Percentiles rank a stretch among this genome's conserved stretches.
These are phyloP conservation scores for Senna tora DNA, from an alignment of 306 rosid species.

Conservation along the genomic window DNA sequence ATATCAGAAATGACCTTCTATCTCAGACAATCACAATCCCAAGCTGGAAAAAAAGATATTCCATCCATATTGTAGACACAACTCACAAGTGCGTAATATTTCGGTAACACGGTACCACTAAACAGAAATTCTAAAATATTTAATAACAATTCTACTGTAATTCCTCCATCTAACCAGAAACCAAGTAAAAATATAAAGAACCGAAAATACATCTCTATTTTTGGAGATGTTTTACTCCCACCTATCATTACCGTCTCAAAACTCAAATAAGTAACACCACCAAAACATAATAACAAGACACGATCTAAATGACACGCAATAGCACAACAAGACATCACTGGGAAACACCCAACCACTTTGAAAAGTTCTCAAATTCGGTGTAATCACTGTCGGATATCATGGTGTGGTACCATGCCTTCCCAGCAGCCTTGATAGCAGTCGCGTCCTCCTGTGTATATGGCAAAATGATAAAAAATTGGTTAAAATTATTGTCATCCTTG, in stretches of 20 bases:
- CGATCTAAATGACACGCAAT: constrained; percentile 31
- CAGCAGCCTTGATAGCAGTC: constrained; percentile 52
- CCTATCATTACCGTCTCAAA: constrained; percentile 30
- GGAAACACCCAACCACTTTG: constrained; percentile 71
- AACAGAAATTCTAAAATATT: constrained; percentile 26
- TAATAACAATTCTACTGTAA: constrained; percentile 19
- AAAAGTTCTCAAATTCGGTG: constrained; percentile 61
- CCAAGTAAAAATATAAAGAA: background rate
- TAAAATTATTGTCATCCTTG: constrained; percentile 29
- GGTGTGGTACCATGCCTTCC: constrained; percentile 67
- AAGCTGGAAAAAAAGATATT: background rate
- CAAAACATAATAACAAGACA: constrained; percentile 31
- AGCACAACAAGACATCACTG: constrained; percentile 42
- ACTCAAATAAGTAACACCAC: constrained; percentile 12
- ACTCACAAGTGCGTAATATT: background rate
- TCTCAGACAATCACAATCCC: no score
- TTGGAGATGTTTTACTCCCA: constrained; percentile 14
- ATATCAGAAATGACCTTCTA: background rate
- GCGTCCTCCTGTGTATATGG: constrained; percentile 59
- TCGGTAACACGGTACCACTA: constrained; percentile 25
- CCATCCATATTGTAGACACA: constrained; percentile 7
- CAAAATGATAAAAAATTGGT: background rate
- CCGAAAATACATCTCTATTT: constrained; percentile 13
- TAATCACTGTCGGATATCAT: constrained; percentile 71
- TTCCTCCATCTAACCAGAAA: constrained; percentile 2